phyloP scores from a whole-genome alignment of 768 basidiomycete species.

The Xerocomus spinulosus region DNA sequence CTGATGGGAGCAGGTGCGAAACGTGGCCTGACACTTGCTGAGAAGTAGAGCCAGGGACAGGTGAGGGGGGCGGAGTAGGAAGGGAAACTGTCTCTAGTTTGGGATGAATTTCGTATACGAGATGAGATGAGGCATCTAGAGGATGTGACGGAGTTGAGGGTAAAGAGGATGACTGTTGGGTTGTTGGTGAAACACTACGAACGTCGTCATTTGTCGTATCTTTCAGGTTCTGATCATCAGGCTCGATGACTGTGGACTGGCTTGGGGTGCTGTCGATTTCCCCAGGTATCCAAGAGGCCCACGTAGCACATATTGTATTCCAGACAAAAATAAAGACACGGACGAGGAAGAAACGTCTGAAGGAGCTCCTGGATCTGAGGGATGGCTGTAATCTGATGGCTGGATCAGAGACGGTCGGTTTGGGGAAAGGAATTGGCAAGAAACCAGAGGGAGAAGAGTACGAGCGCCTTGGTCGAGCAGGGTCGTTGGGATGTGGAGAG shows the following conservation, averaged over 20 bases:
- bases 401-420: slow-evolving; percentile 29
- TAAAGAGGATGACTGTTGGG: slow-evolving; percentile 15
- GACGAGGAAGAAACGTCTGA: slow-evolving; percentile 64
- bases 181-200: slow-evolving; percentile 18
- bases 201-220: slow-evolving; percentile 12
- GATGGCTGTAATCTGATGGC: slow-evolving; percentile 34
- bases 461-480: slow-evolving; percentile 48
- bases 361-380: slow-evolving; percentile 37
- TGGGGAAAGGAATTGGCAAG: slow-evolving; percentile 34
- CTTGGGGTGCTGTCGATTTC: slow-evolving; percentile 20
- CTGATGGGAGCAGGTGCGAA: slow-evolving; percentile 15
- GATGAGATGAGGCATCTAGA: slow-evolving; percentile 16
- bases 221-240: slow-evolving; percentile 3
- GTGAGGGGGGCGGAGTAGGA: slow-evolving; percentile 26
- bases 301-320: slow-evolving; percentile 61
- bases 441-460: slow-evolving; percentile 59
- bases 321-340: slow-evolving; percentile 66
- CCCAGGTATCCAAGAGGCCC: slow-evolving; percentile 40
- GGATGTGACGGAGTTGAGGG: slow-evolving; percentile 19
- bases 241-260: slow-evolving; percentile 4
- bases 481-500: slow-evolving; percentile 15
- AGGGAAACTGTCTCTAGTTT: slow-evolving; percentile 14
- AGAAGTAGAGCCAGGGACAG: slow-evolving; percentile 7
- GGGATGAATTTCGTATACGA: slow-evolving; percentile 6
- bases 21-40: slow-evolving; percentile 8